Evolutionary conservation across 768 basidiomycete genomes (phyloP).

Genomic region (Daedaleopsis sinensis): DNA sequence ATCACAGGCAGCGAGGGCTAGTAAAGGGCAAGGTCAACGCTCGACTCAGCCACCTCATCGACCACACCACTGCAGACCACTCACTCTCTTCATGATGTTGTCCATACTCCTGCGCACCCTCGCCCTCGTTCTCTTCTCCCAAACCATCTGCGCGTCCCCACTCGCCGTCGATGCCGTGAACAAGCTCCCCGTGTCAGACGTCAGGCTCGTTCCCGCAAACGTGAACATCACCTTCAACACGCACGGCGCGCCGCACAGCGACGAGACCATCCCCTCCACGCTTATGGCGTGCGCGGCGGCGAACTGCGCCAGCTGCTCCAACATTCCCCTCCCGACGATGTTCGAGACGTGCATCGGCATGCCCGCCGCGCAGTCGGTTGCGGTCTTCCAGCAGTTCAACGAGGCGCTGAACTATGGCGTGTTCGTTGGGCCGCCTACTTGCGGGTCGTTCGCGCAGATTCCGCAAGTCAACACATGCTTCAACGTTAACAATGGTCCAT

Average conservation of each 20-base stretch:
- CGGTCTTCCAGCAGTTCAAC: constrained; percentile 11
- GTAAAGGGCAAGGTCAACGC: too few species aligned
- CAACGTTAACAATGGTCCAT: not conserved
- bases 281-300: not conserved
- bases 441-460: constrained; percentile 5
- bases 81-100: not conserved
- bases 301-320: not conserved
- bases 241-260: not conserved
- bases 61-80: too few species aligned
- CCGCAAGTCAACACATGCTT: constrained; percentile 8
- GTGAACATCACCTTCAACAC: not conserved
- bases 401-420: constrained; percentile 8
- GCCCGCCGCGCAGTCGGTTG: not conserved
- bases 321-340: not conserved
- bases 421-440: constrained; percentile 1
- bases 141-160: not conserved
- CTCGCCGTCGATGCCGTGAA: not conserved
- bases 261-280: not conserved
- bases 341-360: not conserved
- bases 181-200: not conserved
- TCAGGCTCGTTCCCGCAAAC: not conserved
- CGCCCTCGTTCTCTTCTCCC: not conserved
- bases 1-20: too few species aligned
- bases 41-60: too few species aligned
- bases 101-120: not conserved